Evolutionary conservation across 805 yeast genomes (phyloP).

Genomic region (Ogataea sp.): DNA sequence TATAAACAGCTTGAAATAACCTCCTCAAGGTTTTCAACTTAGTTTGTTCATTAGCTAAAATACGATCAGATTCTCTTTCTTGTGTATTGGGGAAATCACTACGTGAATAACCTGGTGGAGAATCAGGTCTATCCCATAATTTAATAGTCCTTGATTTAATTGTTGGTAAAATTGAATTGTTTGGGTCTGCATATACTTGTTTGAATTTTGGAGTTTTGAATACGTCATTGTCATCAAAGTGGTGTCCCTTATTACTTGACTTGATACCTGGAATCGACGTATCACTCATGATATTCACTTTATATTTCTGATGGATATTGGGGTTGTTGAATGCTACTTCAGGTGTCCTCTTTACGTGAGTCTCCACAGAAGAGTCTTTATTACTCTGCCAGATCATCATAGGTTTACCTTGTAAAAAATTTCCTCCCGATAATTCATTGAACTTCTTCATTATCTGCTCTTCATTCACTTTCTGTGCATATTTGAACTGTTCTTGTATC

Average conservation of each 20-base stretch:
- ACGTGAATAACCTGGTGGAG: constrained; percentile 53
- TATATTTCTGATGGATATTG: constrained; percentile 17
- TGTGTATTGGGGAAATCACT: constrained; percentile 55
- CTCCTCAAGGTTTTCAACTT: constrained; percentile 34
- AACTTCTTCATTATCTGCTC: constrained; percentile 16
- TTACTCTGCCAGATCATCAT: too few relatives aligned
- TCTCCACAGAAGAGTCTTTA: neutral
- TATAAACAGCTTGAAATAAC: constrained; percentile 32
- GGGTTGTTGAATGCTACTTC: constrained; percentile 14
- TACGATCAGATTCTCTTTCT: constrained; percentile 32
- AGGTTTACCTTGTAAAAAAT: constrained; percentile 1
- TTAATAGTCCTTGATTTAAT: constrained; percentile 16
- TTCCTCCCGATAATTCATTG: constrained; percentile 13
- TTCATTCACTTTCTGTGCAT: constrained; percentile 13
- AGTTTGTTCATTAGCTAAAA: constrained; percentile 17
- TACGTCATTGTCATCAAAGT: too few relatives aligned
- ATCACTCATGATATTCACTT: constrained; percentile 22
- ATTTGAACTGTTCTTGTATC: constrained; percentile 13
- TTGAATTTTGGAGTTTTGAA: too few relatives aligned
- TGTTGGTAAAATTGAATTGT: neutral
- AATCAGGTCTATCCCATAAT: constrained; percentile 23
- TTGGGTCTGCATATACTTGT: neutral
- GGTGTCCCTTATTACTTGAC: too few relatives aligned
- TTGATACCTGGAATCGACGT: neutral
- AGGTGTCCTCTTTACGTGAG: constrained; percentile 13